These are phyloP conservation scores for Diphasiastrum complanatum DNA, from an alignment of 83 land plant genomes.

Conservation along the genomic window DNA sequence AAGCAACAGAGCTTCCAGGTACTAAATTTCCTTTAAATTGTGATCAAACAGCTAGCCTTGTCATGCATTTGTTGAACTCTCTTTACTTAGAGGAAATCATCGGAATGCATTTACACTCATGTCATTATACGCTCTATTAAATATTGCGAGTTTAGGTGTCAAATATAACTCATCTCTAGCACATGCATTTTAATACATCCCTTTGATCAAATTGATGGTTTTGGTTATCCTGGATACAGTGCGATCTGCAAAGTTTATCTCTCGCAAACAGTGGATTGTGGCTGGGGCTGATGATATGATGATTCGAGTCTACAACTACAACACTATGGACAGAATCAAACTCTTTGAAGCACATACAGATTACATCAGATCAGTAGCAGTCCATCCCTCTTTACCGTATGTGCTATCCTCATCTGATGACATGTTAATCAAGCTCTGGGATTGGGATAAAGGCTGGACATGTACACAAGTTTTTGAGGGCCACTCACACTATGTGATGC, in stretches of 20 bases:
- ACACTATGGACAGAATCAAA: constrained; percentile 97
- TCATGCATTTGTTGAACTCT: no score
- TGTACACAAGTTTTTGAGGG: constrained; percentile 98
- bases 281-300: constrained; percentile 99
- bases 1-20: constrained; percentile 98
- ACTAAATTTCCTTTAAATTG: not conserved
- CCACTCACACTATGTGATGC: constrained; percentile 99
- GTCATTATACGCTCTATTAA: no score
- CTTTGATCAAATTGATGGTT: no score
- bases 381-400: constrained; percentile 95
- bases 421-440: constrained; percentile 99
- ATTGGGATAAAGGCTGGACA: constrained; percentile 98
- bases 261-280: constrained; percentile 95
- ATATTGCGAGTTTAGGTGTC: no score
- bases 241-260: constrained; percentile 89
- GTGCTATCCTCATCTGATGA: constrained; percentile 99
- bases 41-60: not conserved
- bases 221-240: no score
- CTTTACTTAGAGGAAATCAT: no score
- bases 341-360: constrained; percentile 98
- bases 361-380: constrained; percentile 92
- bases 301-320: constrained; percentile 96
- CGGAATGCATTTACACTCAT: not conserved
- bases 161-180: no score
- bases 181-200: no score